Evolutionary conservation across 805 yeast species (phyloP), one percentile per base, ranked within the genome.

Genomic region (Suhomyces sp.): DNA sequence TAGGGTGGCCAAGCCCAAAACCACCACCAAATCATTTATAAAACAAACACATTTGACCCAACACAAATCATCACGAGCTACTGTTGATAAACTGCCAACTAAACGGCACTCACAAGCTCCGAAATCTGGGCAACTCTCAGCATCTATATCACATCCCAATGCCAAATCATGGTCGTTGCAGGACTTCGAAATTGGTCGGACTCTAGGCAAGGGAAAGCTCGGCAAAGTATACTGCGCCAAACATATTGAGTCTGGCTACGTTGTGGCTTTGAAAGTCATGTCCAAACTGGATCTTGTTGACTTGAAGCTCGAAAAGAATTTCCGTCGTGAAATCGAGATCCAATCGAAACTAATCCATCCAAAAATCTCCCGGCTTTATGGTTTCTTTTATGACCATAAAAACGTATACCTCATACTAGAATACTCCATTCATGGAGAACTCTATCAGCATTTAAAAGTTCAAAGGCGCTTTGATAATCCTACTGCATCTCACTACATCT

Each of bases 211-310:
- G 54, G 98, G 98, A 5, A 88, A 88, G 57, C 81, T 90, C 51
- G 98, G 98, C 6, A 80, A 78, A 50, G 98, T 93, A 1, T 90
- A 88, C 59, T 85, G 96, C 54, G 97, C 83, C 6, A 72, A 74
- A 37, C 96, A 88, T 55, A 80, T 76, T 45, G 51, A 63, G 22
- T 74, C 87, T 0, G 95, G 95, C 2, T 85, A 77, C 53, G 70
- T 91, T 1, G 86, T 95, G 56, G 98, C 98, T 1, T 63, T 91
- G 50, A 91, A 93, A 55, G 93, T 83, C 3, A 87, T 93, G 96
- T 79, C 81, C 40, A 91, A 88, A 60, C 69, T 71, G 35, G 97
- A 90, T 44, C 68, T 91, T 36, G 70, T 77, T 33, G 79, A 78
- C 19, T 77, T 81, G 51, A 83, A 83, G 40, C 82, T 88, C 11